A percentile compares a stretch with the other conserved stretches of the same genome.
phyloP scores from a whole-genome alignment of 768 basidiomycete genomes.

The Asterophora lycoperdoides region DNA sequence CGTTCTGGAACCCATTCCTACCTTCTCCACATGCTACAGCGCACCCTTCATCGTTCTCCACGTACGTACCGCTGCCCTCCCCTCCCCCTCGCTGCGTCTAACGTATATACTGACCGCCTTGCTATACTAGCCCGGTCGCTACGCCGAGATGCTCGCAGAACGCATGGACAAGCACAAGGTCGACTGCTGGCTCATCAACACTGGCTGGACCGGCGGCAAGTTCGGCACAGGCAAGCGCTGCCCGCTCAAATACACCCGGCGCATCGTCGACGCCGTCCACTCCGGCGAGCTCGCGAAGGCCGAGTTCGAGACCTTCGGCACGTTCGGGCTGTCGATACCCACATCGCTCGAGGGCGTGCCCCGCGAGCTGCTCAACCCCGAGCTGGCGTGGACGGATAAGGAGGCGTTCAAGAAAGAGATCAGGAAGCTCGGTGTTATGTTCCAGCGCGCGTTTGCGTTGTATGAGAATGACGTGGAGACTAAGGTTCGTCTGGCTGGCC shows the following conservation, averaged over 20 bases:
- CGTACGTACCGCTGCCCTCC: constrained; percentile 36
- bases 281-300: constrained; percentile 84
- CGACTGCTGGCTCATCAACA: constrained; percentile 99
- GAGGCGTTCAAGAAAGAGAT: constrained; percentile 88
- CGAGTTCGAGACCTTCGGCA: constrained; percentile 79
- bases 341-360: constrained; percentile 83
- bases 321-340: constrained; percentile 85
- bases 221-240: constrained; percentile 92
- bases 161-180: constrained; percentile 88
- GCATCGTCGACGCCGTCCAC: constrained; percentile 96
- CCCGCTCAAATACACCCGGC: constrained; percentile 94
- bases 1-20: constrained; percentile 96
- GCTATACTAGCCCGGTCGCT: constrained; percentile 85
- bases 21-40: constrained; percentile 98
- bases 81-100: not conserved
- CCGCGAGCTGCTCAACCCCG: constrained; percentile 85
- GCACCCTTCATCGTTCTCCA: constrained; percentile 99
- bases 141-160: constrained; percentile 95
- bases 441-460: constrained; percentile 87
- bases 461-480: constrained; percentile 84
- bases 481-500: constrained; percentile 81
- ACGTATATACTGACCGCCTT: constrained; percentile 4
- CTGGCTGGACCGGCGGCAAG: constrained; percentile 93
- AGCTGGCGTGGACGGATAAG: constrained; percentile 82
- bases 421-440: constrained; percentile 88